Conservation (phyloP, 345 rosid genomes). For the Dovyalis caffra region DNA sequence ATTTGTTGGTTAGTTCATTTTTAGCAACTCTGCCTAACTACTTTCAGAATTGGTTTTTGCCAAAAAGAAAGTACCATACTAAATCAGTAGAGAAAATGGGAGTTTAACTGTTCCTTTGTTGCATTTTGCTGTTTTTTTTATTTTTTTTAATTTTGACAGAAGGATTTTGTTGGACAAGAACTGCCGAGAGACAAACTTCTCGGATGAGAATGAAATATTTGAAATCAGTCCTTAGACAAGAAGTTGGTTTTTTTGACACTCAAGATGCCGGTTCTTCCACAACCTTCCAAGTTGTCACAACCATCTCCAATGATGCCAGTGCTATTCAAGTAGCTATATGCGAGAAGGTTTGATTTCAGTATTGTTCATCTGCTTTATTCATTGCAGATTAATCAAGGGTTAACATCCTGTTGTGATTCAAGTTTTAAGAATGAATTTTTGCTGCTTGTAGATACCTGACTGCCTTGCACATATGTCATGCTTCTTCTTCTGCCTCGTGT, state of each 20-base stretch:
- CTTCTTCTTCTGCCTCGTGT: conserved; percentile 52
- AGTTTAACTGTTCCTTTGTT: too few relatives aligned
- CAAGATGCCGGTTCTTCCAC: conserved; percentile 61
- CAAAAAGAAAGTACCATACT: too few relatives aligned
- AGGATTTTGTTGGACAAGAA: conserved; percentile 72
- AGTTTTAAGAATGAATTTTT: too few relatives aligned
- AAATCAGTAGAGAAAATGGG: too few relatives aligned
- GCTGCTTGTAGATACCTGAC: conserved; percentile 50
- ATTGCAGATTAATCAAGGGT: too few relatives aligned
- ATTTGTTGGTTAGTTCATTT: conserved; percentile 49
- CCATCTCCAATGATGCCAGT: conserved; percentile 61
- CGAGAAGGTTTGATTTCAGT: conserved; percentile 47
- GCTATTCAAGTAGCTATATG: conserved; percentile 65
- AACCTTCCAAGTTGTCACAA: conserved; percentile 56
- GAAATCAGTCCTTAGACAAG: conserved; percentile 67
- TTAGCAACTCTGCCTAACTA: not conserved
- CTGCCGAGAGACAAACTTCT: conserved; percentile 70
- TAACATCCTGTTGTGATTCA: too few relatives aligned
- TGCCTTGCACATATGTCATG: conserved; percentile 50
- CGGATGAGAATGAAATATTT: conserved; percentile 55
- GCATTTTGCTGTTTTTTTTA: too few relatives aligned
- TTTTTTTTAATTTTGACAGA: too few relatives aligned
- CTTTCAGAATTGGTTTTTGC: not conserved
- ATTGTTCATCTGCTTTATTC: too few relatives aligned
- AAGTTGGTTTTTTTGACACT: conserved; percentile 61